Evolutionary conservation across 2,329 filamentous ascomycete species (phyloP), one percentile per base, ranked within the genome.

Genomic region (Clonostachys rosea): DNA sequence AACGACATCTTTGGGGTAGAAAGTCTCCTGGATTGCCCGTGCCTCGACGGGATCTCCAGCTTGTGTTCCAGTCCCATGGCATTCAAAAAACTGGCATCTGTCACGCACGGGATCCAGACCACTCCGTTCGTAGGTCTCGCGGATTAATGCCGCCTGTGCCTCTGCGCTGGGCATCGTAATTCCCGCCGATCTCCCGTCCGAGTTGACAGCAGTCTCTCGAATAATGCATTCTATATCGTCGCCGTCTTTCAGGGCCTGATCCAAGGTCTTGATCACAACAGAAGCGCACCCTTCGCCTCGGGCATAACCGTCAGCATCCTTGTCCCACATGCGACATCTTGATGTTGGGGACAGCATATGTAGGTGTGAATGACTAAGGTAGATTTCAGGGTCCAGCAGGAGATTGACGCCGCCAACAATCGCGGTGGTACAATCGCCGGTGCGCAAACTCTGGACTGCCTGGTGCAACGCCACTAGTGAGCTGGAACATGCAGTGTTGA

Each of bases 251-350:
- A 81, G 57, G 3, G 81, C 81, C 49, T 77, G 69, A 34, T 72
- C 68, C 1, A 84, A 65, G 1, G 70, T 72, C 62, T 85, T 85
- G 13, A 86, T 57, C 10, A 84, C 57, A 5, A 86, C 53, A 44
- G 76, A 68, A 8, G 68, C 77, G 18, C 75, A 71, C 6, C 80
- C 81, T 53, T 86, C 82, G 9, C 79, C 83, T 11, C 82, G 73
- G 1, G 75, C 80, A 53, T 83, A 87, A 0, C 83, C 84, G 24
- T 36, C 16, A 8, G 39, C 41, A n/a, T 53, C 54, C 6, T 56
- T 52, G 50, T 75, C 75, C 50, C 65, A 74, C 24, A 64, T 57
- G 11, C 55, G 42, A 18, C 46, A 54, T 39, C 44, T 57, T 40
- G 59, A 55, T 35, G 52, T 48, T 18, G 58, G 54, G 5, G 56